Evolutionary conservation across 495 filamentous ascomycete species (phyloP).

Genomic region (Podospora sp.): DNA sequence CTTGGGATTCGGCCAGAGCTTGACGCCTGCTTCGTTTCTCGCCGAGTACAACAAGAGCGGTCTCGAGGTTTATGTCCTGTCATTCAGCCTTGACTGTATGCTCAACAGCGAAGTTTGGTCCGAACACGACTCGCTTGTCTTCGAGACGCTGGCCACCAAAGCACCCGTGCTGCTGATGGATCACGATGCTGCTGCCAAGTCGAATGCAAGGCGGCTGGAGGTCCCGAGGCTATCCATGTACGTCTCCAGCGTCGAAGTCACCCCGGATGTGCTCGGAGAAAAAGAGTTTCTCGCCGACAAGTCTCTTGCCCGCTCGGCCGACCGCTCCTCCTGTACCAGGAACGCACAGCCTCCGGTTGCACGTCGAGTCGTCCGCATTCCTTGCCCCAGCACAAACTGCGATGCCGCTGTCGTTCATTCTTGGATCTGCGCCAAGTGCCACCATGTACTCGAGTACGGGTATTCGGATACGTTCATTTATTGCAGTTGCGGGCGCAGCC

Average conservation of each 20-base stretch:
- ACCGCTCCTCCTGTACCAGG: slow-evolving; percentile 16
- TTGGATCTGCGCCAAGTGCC: slow-evolving; percentile 41
- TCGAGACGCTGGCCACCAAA: slow-evolving; percentile 21
- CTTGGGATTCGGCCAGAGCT: not conserved
- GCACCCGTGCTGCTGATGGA: slow-evolving; percentile 29
- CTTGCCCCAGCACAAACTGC: slow-evolving; percentile 37
- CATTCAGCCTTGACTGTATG: slow-evolving; percentile 1
- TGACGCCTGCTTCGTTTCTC: not conserved
- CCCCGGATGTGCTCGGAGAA: slow-evolving; percentile 29
- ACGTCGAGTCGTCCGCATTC: slow-evolving; percentile 32
- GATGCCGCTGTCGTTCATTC: slow-evolving; percentile 5
- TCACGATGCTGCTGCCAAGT: slow-evolving; percentile 22
- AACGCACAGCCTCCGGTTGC: slow-evolving; percentile 24
- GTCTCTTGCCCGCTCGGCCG: slow-evolving; percentile 25
- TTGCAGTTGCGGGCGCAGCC: slow-evolving; percentile 42
- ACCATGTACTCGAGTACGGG: slow-evolving; percentile 36
- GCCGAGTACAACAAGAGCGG: not conserved
- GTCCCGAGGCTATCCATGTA: slow-evolving; percentile 24
- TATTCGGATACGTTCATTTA: slow-evolving; percentile 38
- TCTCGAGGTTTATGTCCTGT: not conserved
- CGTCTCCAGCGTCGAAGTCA: slow-evolving; percentile 14
- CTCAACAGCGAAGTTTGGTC: slow-evolving; percentile 20
- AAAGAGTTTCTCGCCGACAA: slow-evolving; percentile 26
- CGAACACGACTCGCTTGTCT: slow-evolving; percentile 25
- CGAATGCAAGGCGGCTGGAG: not conserved